Conservation (phyloP, 176 grass and related monocot genomes). For the Rhynchospora tenuis region DNA sequence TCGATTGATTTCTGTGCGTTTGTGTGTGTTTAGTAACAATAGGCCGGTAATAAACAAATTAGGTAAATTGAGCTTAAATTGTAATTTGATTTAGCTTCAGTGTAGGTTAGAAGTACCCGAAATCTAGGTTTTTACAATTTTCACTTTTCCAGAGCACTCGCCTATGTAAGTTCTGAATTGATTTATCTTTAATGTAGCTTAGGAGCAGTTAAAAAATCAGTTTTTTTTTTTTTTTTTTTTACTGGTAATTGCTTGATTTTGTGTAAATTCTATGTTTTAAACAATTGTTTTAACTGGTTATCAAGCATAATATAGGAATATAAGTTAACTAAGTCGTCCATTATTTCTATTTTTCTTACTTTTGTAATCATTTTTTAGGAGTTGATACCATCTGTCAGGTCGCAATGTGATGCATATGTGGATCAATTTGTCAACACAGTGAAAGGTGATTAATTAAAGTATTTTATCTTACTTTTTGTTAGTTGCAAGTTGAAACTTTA, state of each 20-base stretch:
- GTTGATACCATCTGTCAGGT: slow-evolving; percentile 40
- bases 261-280: not conserved
- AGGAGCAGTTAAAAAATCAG: not conserved
- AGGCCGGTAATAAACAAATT: not conserved
- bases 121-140: not conserved
- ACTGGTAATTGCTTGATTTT: not conserved
- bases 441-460: slow-evolving; percentile 42
- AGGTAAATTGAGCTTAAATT: not conserved
- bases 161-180: not conserved
- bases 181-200: not conserved
- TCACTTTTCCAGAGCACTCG: not conserved
- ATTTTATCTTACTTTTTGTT: not conserved
- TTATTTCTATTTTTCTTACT: not conserved
- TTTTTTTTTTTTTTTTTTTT: not conserved
- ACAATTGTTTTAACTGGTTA: not conserved
- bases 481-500: not conserved
- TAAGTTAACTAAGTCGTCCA: not conserved
- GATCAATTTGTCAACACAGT: slow-evolving; percentile 41
- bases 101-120: not conserved
- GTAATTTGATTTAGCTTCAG: not conserved
- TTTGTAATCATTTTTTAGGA: slow-evolving; percentile 30
- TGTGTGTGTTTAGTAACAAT: not conserved
- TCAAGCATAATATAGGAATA: not conserved
- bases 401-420: slow-evolving; percentile 63
- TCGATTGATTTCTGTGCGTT: not conserved